Conservation (phyloP, 495 filamentous ascomycete species). For the Talaromyces stipitatus region DNA sequence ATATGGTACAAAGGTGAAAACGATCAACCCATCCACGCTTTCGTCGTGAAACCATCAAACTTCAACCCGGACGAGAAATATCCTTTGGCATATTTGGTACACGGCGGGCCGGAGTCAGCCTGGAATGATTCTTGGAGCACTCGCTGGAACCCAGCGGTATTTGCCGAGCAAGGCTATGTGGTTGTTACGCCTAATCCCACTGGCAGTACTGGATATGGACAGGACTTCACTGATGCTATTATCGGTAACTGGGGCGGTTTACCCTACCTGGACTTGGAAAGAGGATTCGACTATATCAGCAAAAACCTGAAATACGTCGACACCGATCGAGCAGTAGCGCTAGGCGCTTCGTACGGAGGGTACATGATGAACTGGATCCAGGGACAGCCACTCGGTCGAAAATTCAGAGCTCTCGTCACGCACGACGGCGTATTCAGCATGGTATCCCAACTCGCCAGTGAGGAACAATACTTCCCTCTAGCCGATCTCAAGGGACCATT, state of each 20-base stretch:
- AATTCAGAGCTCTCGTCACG: constrained; percentile 83
- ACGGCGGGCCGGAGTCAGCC: constrained; percentile 81
- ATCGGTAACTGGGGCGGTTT: constrained; percentile 68
- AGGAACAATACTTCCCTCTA: constrained; percentile 84
- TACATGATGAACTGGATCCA: constrained; percentile 71
- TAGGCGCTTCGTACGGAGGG: constrained; percentile 82
- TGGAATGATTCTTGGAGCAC: constrained; percentile 83
- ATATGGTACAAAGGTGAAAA: constrained; percentile 62
- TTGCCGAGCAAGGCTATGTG: constrained; percentile 87
- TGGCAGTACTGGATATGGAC: constrained; percentile 79
- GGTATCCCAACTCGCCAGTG: constrained; percentile 61
- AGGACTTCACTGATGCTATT: constrained; percentile 71
- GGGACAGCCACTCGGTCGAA: constrained; percentile 48
- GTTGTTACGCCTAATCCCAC: constrained; percentile 86
- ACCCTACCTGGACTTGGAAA: constrained; percentile 76
- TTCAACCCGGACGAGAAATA: constrained; percentile 70
- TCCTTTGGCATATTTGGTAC: constrained; percentile 75
- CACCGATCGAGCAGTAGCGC: constrained; percentile 64
- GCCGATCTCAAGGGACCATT: constrained; percentile 75
- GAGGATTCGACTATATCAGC: constrained; percentile 69
- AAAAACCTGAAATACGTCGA: constrained; percentile 69
- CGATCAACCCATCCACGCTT: constrained; percentile 64
- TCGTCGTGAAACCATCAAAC: constrained; percentile 71
- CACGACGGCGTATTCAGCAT: constrained; percentile 89
- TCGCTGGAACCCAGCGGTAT: constrained; percentile 85